phyloP scores from a whole-genome alignment of 768 basidiomycete species.

The Leucosporidium yakuticum region DNA sequence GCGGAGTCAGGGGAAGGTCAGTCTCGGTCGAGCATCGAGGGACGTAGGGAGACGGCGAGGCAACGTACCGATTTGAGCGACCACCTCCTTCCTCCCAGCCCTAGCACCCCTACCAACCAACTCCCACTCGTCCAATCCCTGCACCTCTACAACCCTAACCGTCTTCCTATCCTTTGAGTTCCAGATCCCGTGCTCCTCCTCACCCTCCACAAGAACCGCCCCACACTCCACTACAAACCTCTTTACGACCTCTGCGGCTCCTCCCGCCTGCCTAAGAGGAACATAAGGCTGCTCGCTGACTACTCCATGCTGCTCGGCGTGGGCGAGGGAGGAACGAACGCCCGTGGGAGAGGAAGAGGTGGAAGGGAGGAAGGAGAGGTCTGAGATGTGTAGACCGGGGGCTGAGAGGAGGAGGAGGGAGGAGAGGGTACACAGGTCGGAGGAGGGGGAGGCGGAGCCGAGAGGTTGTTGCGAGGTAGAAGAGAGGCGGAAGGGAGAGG shows the following conservation, averaged over 20 bases:
- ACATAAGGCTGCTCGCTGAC: background rate
- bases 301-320: background rate
- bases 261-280: background rate
- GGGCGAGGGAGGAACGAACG: slow-evolving; percentile 3
- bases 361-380: slow-evolving; percentile 25
- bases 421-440: slow-evolving; percentile 16
- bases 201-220: background rate
- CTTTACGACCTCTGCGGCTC: background rate
- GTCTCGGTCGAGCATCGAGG: no score
- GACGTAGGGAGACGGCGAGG: no score
- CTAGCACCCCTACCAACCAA: background rate
- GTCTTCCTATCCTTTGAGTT: slow-evolving; percentile 3
- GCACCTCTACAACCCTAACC: slow-evolving; percentile 10
- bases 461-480: background rate
- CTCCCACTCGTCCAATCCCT: slow-evolving; percentile 9
- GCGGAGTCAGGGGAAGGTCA: no score
- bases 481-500: background rate
- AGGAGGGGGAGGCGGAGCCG: background rate
- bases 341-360: background rate
- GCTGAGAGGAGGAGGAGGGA: slow-evolving; percentile 21
- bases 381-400: slow-evolving; percentile 25
- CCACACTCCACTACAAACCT: slow-evolving; percentile 11
- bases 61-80: slow-evolving; percentile 11
- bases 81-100: background rate
- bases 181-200: background rate